These are phyloP conservation scores for Starmerella apis DNA, from an alignment of 805 yeast species.

Conservation along the genomic window DNA sequence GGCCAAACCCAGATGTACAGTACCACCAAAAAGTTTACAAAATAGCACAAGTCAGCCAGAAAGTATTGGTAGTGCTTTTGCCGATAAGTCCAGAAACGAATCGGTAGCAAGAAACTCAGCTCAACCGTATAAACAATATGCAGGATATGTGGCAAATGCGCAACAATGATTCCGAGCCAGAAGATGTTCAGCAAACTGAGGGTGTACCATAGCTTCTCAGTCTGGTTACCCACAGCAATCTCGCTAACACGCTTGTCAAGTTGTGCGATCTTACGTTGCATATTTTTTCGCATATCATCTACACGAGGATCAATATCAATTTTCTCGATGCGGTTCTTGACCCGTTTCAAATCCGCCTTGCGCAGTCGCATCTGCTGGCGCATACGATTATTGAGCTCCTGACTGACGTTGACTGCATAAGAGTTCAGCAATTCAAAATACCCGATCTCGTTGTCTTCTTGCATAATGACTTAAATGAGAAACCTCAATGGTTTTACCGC, in stretches of 20 bases:
- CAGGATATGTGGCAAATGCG: constrained; percentile 63
- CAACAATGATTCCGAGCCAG: constrained; percentile 62
- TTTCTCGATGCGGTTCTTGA: constrained; percentile 4
- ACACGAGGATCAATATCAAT: constrained; percentile 22
- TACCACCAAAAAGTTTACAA: constrained; percentile 62
- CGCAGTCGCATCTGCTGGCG: constrained; percentile 16
- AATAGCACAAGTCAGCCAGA: constrained; percentile 88
- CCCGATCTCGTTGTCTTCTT: constrained; percentile 22
- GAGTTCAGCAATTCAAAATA: constrained; percentile 32
- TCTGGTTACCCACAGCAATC: constrained; percentile 31
- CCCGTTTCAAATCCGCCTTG: constrained; percentile 13
- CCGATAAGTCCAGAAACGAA: constrained; percentile 71
- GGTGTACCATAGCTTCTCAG: constrained; percentile 77
- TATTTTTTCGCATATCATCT: constrained; percentile 26
- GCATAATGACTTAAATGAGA: background rate
- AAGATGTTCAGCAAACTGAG: constrained; percentile 59
- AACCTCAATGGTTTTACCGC: background rate
- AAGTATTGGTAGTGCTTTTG: constrained; percentile 72
- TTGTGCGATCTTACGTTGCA: constrained; percentile 21
- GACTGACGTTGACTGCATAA: constrained; percentile 25
- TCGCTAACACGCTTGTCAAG: constrained; percentile 29
- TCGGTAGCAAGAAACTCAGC: constrained; percentile 61
- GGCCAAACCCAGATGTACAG: constrained; percentile 79
- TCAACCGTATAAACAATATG: constrained; percentile 63
- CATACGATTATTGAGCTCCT: constrained; percentile 27